A percentile compares a stretch with the other conserved stretches of the same genome.
Evolutionary conservation across 2,329 filamentous ascomycete genomes (phyloP).

Genomic region (Alternaria arborescens): DNA sequence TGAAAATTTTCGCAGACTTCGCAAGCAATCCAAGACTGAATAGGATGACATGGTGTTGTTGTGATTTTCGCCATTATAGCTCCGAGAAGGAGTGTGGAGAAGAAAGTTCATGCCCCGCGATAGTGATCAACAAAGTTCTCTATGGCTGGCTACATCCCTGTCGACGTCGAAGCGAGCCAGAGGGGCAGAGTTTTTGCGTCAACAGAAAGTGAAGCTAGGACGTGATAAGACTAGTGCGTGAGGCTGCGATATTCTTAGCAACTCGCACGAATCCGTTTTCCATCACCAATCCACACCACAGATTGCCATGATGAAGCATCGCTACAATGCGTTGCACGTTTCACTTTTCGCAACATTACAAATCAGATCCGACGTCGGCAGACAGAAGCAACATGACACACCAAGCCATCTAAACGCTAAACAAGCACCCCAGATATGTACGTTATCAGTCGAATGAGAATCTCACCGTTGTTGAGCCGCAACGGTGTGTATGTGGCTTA

Average conservation of each 20-base stretch:
- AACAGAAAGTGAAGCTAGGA: neutral
- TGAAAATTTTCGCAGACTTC: neutral
- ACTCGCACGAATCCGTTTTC: neutral
- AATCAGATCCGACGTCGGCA: neutral
- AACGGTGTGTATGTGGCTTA: conserved; percentile 15
- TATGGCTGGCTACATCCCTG: neutral
- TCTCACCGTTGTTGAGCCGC: conserved; percentile 21
- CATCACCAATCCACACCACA: conserved; percentile 1
- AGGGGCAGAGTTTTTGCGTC: conserved; percentile 17
- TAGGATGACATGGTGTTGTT: neutral
- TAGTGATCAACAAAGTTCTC: conserved; percentile 4
- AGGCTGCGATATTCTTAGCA: conserved; percentile 13
- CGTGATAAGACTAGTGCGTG: neutral
- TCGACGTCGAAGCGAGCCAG: conserved; percentile 17
- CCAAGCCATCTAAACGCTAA: neutral
- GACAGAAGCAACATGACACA: conserved; percentile 6
- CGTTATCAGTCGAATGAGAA: conserved; percentile 11
- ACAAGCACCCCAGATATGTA: neutral
- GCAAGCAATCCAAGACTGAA: neutral
- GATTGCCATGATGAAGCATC: neutral
- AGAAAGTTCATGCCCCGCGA: conserved; percentile 8
- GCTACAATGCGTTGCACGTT: neutral
- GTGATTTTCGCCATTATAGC: neutral
- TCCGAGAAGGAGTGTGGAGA: neutral
- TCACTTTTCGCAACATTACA: neutral